Percentiles rank a stretch among this genome's conserved stretches.
Evolutionary conservation across 306 rosid species (phyloP).

Genomic region (Rosa rugosa): DNA sequence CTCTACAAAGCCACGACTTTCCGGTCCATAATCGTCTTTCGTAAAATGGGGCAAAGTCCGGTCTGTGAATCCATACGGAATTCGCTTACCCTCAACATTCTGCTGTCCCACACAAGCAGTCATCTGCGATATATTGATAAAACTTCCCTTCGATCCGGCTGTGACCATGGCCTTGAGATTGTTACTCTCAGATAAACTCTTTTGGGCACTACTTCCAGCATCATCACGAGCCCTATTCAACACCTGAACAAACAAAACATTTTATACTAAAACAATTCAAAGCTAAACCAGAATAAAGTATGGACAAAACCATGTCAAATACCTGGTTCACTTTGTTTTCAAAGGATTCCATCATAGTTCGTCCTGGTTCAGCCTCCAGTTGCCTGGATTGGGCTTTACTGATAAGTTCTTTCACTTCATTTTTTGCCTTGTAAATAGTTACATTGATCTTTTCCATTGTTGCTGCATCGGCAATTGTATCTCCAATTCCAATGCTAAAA

Average conservation of each 20-base stretch:
- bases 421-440: constrained; percentile 81
- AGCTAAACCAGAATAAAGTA: constrained; percentile 1
- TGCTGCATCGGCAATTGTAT: constrained; percentile 94
- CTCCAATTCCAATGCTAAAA: constrained; percentile 97
- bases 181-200: constrained; percentile 86
- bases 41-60: constrained; percentile 98
- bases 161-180: constrained; percentile 96
- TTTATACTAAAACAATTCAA: constrained; percentile 17
- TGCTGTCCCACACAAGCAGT: constrained; percentile 99
- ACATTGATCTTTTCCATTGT: constrained; percentile 91
- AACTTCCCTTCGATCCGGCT: constrained; percentile 98
- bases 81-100: constrained; percentile 97
- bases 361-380: constrained; percentile 93
- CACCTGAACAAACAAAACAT: constrained; percentile 41
- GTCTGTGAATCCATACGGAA: constrained; percentile 89
- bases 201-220: constrained; percentile 91
- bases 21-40: constrained; percentile 93
- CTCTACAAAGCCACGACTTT: constrained; percentile 99
- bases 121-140: constrained; percentile 97
- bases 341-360: constrained; percentile 97
- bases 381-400: constrained; percentile 72
- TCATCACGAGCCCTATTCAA: constrained; percentile 95
- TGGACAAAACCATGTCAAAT: constrained; percentile 16
- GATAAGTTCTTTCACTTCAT: constrained; percentile 83
- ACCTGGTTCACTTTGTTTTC: constrained; percentile 99